Evolutionary conservation across 768 basidiomycete genomes (phyloP).

Genomic region (Suillus paluster): DNA sequence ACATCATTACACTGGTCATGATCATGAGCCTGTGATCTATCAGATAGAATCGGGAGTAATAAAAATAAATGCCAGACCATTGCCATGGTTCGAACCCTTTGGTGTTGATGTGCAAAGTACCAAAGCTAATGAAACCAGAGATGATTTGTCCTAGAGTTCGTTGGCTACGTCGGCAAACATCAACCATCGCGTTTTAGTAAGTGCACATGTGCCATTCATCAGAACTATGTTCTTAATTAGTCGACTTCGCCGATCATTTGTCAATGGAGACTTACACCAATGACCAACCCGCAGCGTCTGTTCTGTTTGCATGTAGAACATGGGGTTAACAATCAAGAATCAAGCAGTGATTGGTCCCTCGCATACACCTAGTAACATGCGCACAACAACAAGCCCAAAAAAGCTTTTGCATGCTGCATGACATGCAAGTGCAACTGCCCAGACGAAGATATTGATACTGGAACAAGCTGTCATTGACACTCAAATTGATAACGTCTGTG

Average conservation of each 20-base stretch:
- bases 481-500: neutral
- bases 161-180: constrained; percentile 1
- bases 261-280: constrained; percentile 55
- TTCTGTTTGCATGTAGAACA: constrained; percentile 73
- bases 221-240: constrained; percentile 43
- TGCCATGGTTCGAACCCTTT: constrained; percentile 64
- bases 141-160: constrained; percentile 57
- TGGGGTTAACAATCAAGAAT: constrained; percentile 68
- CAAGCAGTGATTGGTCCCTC: constrained; percentile 69
- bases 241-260: too few species aligned
- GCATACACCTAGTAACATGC: constrained; percentile 66
- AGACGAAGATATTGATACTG: constrained; percentile 63
- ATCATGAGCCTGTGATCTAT: constrained; percentile 55
- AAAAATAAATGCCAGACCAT: constrained; percentile 47
- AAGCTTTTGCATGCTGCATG: constrained; percentile 74
- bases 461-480: neutral
- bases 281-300: constrained; percentile 67
- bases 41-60: constrained; percentile 14
- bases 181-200: neutral
- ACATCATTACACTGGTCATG: constrained; percentile 59
- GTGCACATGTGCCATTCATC: constrained; percentile 67
- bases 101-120: constrained; percentile 58
- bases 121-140: constrained; percentile 64
- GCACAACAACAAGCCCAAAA: constrained; percentile 58
- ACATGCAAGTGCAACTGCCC: constrained; percentile 56